These are phyloP conservation scores for Ogataea nakhonphanomensis DNA, from an alignment of 805 yeast species.

Conservation along the genomic window DNA sequence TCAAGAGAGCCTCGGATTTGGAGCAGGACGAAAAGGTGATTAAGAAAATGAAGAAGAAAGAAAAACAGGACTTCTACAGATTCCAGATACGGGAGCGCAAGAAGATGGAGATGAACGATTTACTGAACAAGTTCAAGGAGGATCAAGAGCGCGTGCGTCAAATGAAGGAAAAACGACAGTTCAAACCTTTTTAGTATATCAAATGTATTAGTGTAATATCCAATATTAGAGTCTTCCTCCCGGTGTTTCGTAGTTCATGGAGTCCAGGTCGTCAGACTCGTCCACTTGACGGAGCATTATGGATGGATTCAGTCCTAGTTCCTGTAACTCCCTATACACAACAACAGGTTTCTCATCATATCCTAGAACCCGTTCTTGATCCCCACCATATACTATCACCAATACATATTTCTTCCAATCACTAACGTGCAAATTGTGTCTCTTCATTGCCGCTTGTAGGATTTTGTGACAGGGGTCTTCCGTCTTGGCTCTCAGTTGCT, in stretches of 20 bases:
- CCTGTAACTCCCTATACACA: constrained; percentile 80
- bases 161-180: constrained; percentile 77
- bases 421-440: constrained; percentile 71
- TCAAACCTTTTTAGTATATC: constrained; percentile 66
- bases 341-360: constrained; percentile 85
- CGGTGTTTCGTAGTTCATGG: constrained; percentile 33
- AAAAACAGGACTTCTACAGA: constrained; percentile 88
- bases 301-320: constrained; percentile 82
- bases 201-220: background rate
- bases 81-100: constrained; percentile 94
- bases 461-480: constrained; percentile 91
- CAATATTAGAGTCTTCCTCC: constrained; percentile 37
- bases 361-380: constrained; percentile 78
- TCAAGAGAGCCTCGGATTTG: constrained; percentile 28
- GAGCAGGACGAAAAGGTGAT: constrained; percentile 35
- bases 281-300: constrained; percentile 89
- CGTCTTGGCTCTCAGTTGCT: constrained; percentile 78
- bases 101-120: constrained; percentile 87
- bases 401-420: constrained; percentile 89
- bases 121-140: constrained; percentile 76
- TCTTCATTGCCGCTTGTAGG: constrained; percentile 80
- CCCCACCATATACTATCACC: constrained; percentile 89
- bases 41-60: constrained; percentile 62
- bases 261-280: constrained; percentile 35
- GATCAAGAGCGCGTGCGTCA: constrained; percentile 83